A percentile compares a stretch with the other conserved stretches of the same genome.
phyloP scores from a whole-genome alignment of 2,329 filamentous ascomycete genomes.

The Zymoseptoria crescenta region DNA sequence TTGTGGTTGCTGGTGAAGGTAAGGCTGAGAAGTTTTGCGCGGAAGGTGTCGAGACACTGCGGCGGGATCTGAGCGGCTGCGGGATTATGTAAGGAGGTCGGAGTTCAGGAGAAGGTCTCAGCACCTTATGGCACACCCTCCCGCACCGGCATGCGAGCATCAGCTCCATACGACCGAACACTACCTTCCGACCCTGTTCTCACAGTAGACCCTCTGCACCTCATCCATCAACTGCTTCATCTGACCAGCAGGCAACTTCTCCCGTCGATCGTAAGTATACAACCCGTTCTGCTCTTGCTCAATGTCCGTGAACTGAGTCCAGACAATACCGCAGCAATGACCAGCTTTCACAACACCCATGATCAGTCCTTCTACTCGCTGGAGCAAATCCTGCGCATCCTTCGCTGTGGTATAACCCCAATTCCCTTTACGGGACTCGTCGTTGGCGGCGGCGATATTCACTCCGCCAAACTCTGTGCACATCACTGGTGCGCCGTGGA shows the following conservation, averaged over 20 bases:
- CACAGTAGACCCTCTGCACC: constrained; percentile 42
- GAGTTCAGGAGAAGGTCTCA: too few relatives aligned
- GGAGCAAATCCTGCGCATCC: constrained; percentile 52
- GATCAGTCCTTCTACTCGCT: constrained; percentile 51
- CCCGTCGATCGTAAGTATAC: constrained; percentile 54
- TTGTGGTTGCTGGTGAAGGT: too few relatives aligned
- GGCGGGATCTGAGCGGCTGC: too few relatives aligned
- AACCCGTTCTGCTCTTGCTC: constrained; percentile 63
- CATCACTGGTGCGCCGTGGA: constrained; percentile 51
- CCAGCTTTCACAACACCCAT: constrained; percentile 51
- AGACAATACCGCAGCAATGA: constrained; percentile 55
- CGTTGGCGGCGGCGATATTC: constrained; percentile 50
- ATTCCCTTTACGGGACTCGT: constrained; percentile 36
- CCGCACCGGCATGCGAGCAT: too few relatives aligned
- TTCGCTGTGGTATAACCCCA: constrained; percentile 64
- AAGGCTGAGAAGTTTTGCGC: too few relatives aligned
- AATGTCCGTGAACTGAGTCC: constrained; percentile 55
- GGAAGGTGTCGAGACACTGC: too few relatives aligned
- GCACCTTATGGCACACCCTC: too few relatives aligned
- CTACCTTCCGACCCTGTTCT: constrained; percentile 1
- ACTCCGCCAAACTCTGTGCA: constrained; percentile 63
- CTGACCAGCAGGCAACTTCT: constrained; percentile 51
- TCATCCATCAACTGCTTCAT: constrained; percentile 53
- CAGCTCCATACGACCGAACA: too few relatives aligned
- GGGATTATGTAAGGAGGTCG: too few relatives aligned